These are phyloP conservation scores for Cronartium quercuum DNA, from an alignment of 1,284 basidiomycete species.

Conservation along the genomic window DNA sequence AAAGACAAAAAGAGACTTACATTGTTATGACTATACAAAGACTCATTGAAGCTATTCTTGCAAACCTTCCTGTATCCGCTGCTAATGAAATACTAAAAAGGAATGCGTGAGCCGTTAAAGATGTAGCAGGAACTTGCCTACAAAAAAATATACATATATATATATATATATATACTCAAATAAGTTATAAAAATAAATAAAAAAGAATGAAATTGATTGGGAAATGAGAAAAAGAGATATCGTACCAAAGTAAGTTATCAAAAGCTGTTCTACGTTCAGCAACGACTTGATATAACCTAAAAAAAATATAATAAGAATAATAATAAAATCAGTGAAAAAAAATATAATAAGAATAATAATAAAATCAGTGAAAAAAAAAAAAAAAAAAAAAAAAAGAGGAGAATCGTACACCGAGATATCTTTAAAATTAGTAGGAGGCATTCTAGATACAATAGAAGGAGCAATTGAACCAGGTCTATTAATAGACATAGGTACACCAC, in stretches of 20 bases:
- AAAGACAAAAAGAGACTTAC: neutral
- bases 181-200: neutral
- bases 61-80: slow-evolving; percentile 25
- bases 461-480: slow-evolving; percentile 13
- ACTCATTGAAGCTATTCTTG: slow-evolving; percentile 37
- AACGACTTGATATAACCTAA: slow-evolving; percentile 28
- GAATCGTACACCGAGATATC: slow-evolving; percentile 10
- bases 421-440: slow-evolving; percentile 23
- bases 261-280: slow-evolving; percentile 33
- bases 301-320: slow-evolving; percentile 4
- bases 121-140: slow-evolving; percentile 37
- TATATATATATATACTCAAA: neutral
- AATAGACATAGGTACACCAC: neutral
- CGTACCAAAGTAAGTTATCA: slow-evolving; percentile 34
- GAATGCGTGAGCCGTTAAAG: slow-evolving; percentile 39
- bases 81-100: slow-evolving; percentile 40
- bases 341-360: neutral
- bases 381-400: neutral
- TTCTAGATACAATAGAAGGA: slow-evolving; percentile 19
- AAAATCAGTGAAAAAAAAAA: neutral
- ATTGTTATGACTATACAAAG: slow-evolving; percentile 39
- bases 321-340: neutral
- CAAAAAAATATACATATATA: neutral
- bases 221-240: neutral
- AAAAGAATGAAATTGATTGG: neutral